A percentile compares a stretch with the other conserved stretches of the same genome.
Evolutionary conservation across 2,329 filamentous ascomycete species (phyloP).

Genomic region (Chaetothyriales sp.): DNA sequence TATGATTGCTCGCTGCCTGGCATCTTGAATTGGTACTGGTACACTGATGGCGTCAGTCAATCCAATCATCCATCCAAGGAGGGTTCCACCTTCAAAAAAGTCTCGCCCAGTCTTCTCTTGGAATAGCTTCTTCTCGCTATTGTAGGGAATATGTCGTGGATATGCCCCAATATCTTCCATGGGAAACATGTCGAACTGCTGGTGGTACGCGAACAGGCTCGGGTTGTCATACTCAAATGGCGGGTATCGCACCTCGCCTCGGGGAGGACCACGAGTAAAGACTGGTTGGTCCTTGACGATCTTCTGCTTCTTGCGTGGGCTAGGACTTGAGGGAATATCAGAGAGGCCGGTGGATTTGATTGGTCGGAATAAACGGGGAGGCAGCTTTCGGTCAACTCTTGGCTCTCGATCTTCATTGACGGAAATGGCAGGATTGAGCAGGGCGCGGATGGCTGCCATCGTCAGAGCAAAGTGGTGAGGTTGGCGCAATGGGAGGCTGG

Average conservation of each 20-base stretch:
- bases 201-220: slow-evolving; percentile 43
- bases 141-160: slow-evolving; percentile 75
- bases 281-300: slow-evolving; percentile 52
- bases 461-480: background rate
- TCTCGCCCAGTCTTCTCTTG: slow-evolving; percentile 73
- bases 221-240: slow-evolving; percentile 50
- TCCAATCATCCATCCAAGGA: slow-evolving; percentile 1
- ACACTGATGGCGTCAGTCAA: slow-evolving; percentile 41
- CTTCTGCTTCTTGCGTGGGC: slow-evolving; percentile 35
- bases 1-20: slow-evolving; percentile 56
- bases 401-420: slow-evolving; percentile 6
- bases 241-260: slow-evolving; percentile 57
- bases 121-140: slow-evolving; percentile 85
- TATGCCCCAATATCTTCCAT: slow-evolving; percentile 46
- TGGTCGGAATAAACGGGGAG: slow-evolving; percentile 7
- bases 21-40: slow-evolving; percentile 67
- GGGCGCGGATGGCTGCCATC: slow-evolving; percentile 15
- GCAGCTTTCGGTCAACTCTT: slow-evolving; percentile 6
- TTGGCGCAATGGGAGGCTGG: background rate
- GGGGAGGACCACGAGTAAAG: slow-evolving; percentile 47
- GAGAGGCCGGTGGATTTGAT: slow-evolving; percentile 5
- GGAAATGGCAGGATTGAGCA: slow-evolving; percentile 15
- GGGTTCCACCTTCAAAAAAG: slow-evolving; percentile 63
- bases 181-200: slow-evolving; percentile 52
- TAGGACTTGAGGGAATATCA: slow-evolving; percentile 1